Base-by-base conservation (phyloP, 164 flowering plant species). In the Dillenia turbinata region DNA sequence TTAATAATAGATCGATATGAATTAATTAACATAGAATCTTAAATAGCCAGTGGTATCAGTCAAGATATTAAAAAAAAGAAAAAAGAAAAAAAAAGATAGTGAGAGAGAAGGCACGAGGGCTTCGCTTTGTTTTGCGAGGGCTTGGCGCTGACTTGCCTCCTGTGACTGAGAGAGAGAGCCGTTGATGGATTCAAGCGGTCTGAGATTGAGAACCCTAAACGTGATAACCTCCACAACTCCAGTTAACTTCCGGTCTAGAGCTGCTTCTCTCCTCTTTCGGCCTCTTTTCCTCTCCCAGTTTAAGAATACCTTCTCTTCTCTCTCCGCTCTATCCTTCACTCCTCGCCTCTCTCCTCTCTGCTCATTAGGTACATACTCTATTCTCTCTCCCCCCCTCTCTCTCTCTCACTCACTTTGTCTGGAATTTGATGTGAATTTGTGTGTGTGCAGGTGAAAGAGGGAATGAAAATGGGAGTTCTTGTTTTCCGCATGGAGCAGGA, bases 171-270 rank as follows among this genome's bases (percentile, higher is more conserved):
- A 19, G 22, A 19, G 22, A 19, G 22, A 19, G 22, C 22, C 16
- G 44, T 24, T 17, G 59, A 79, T 82, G 83, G 80, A 82, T 13
- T 49, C 73, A 11, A 68, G 56, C 43, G 62, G 77, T 57, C 62
- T 83, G 52, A 19, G 22, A 19, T 19, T 19, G 22, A 75, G 62
- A 75, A 71, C 77, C 66, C 74, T 77, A 16, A 75, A 70, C 56
- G 50, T 61, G 33, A 52, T 47, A 54, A 9, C 71, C 22, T 64
- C 54, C 43, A 44, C 71, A 15, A 52, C 72, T 8, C 78, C 71
- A 7, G 63, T 69, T 50, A 72, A 62, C 59, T 71, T 70, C 57
- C 67, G 69, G 12, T 71, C 73, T 52, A 69, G 60, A 63, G 46
- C 66, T 66, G 62, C 64, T 57, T 60, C 71, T 19, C 22, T 19